Evolutionary conservation across 108 stramenopile genomes (phyloP), one percentile per base, ranked within the genome.

Genomic region (Cyclotella distinguenda): DNA sequence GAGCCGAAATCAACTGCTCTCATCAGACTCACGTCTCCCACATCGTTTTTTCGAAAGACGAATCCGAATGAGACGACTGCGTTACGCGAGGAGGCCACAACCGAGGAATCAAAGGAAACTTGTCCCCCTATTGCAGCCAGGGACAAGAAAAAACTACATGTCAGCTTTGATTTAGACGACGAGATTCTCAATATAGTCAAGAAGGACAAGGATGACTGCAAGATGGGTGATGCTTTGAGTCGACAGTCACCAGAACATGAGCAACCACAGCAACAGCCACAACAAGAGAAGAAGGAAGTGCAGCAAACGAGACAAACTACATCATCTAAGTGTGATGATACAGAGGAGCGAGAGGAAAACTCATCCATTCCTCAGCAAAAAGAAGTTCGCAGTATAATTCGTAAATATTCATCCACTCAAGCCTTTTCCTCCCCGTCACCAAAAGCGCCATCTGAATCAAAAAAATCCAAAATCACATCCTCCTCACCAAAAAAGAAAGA

Each of bases 41-140:
- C 51, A 11, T 27, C 51, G 7, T 52, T 52, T 31, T 52, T 52
- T 52, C 51, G 51, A 27, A 52, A 52, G 51, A 52, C 51, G 28
- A 12, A 52, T 30, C 51, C 51, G 0, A 10, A 2, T 48, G 22
- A 48, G 2, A 22, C 7, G 5, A 45, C 21, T 48, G 46, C 21
- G 18, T 19, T 48, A 13, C 22, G 10, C 5, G 40, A 42, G 44
- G 44, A 45, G n/a, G n/a, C 44, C 15, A 18, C 1, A 2, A 19
- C 2, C 13, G 25, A 22, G 3, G 46, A 48, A 48, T 22, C 46
- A 1, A 48, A 21, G 3, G 46, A 18, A 13, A 48, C 4, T 22
- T 1, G 4, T n/a, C n/a, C n/a, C n/a, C n/a, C n/a, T n/a, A n/a
- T n/a, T n/a, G n/a, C n/a, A n/a, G n/a, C n/a, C n/a, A n/a, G n/a